phyloP scores from a whole-genome alignment of 345 rosid genomes.

The Clausena lansium region DNA sequence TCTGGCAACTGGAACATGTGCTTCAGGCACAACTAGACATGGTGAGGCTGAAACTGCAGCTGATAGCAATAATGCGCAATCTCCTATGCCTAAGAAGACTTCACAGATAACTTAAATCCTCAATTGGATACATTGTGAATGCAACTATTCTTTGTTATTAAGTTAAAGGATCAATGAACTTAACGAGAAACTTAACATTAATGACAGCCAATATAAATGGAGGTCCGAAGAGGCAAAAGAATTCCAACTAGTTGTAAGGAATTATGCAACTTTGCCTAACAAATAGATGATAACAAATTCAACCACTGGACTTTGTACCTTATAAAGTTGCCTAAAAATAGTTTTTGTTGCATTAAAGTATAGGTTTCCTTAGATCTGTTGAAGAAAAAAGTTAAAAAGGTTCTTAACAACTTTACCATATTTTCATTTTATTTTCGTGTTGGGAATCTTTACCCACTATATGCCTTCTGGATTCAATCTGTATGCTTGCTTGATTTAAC shows the following conservation, averaged over 20 bases:
- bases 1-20: constrained; percentile 51
- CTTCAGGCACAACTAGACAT: constrained; percentile 24
- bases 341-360: background rate
- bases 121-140: background rate
- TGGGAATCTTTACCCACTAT: background rate
- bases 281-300: background rate
- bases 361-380: background rate
- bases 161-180: background rate
- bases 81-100: constrained; percentile 45
- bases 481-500: background rate
- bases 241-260: no score
- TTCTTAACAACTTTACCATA: background rate
- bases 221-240: background rate
- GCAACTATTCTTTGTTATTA: background rate
- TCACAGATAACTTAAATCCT: constrained; percentile 55
- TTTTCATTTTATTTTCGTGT: background rate
- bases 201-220: background rate
- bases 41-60: constrained; percentile 24
- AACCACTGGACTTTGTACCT: background rate
- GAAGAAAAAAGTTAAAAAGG: background rate
- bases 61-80: constrained; percentile 28
- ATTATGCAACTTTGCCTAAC: background rate
- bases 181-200: background rate
- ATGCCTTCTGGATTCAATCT: background rate
- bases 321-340: background rate